These are phyloP conservation scores for Cryphonectria carpinicola DNA, from an alignment of 2,329 filamentous ascomycete species.

Conservation along the genomic window DNA sequence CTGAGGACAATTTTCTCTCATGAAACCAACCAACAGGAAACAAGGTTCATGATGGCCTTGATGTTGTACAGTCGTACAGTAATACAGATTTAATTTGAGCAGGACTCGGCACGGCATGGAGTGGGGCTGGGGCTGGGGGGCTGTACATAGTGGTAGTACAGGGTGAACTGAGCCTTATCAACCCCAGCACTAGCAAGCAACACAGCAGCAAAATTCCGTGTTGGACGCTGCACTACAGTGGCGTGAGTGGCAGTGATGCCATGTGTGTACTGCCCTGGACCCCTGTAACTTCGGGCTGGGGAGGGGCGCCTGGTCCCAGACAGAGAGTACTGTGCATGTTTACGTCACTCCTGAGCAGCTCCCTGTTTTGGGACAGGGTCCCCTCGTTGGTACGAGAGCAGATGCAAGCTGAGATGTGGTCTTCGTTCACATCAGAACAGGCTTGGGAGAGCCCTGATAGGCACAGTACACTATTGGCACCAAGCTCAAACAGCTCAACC, in stretches of 20 bases:
- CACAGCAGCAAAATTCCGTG: not conserved
- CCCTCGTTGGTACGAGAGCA: not conserved
- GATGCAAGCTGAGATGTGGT: constrained; percentile 8
- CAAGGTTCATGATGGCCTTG: not conserved
- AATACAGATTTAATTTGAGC: not conserved
- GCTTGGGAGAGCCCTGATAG: constrained; percentile 1
- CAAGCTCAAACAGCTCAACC: constrained; percentile 2
- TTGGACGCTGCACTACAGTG: not conserved
- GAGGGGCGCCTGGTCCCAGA: not conserved
- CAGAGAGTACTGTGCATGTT: not conserved
- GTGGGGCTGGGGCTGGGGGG: not conserved
- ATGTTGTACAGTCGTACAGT: not conserved
- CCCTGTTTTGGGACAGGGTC: constrained; percentile 10
- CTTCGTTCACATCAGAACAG: not conserved
- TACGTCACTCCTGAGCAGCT: constrained; percentile 13
- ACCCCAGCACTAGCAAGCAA: not conserved
- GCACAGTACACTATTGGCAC: not conserved
- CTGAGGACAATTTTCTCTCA: not conserved
- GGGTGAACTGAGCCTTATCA: not conserved
- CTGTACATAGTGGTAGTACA: not conserved
- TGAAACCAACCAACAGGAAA: not conserved
- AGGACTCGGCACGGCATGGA: not conserved
- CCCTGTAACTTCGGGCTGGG: not conserved
- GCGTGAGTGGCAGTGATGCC: not conserved
- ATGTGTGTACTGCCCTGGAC: not conserved